Evolutionary conservation across 805 yeast genomes (phyloP).

Genomic region (Saccharomycopsis amapae): DNA sequence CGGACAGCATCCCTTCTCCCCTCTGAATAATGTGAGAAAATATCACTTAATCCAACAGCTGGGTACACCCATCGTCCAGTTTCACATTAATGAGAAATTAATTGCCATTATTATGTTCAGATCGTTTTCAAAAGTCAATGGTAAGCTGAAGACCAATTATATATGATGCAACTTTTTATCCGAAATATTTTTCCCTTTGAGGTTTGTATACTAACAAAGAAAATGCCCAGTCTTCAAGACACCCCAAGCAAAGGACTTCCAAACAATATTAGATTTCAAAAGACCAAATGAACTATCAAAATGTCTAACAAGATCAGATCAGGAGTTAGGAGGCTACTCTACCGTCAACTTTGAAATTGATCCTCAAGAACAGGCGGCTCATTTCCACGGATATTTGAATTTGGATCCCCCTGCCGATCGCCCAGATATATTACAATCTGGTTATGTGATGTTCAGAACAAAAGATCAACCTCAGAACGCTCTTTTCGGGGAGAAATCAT

Average conservation of each 20-base stretch:
- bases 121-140: no score
- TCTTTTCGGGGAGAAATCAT: conserved; percentile 33
- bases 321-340: conserved; percentile 73
- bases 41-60: no score
- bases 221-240: no score
- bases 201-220: not conserved
- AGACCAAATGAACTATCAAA: conserved; percentile 41
- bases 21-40: no score
- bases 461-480: conserved; percentile 47
- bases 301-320: conserved; percentile 59
- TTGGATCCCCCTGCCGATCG: conserved; percentile 59
- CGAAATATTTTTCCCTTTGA: not conserved
- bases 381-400: conserved; percentile 63
- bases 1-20: no score
- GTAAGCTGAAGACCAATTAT: no score
- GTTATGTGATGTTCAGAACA: conserved; percentile 81
- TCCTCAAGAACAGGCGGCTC: conserved; percentile 41
- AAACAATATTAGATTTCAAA: conserved; percentile 52
- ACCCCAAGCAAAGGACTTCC: conserved; percentile 24
- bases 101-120: no score
- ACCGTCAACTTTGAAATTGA: conserved; percentile 45
- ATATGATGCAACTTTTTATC: no score
- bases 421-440: conserved; percentile 57
- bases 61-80: no score
- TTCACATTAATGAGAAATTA: no score